Base-by-base conservation (phyloP, 139 green algal genomes). In the Asterochloris sp. region DNA sequence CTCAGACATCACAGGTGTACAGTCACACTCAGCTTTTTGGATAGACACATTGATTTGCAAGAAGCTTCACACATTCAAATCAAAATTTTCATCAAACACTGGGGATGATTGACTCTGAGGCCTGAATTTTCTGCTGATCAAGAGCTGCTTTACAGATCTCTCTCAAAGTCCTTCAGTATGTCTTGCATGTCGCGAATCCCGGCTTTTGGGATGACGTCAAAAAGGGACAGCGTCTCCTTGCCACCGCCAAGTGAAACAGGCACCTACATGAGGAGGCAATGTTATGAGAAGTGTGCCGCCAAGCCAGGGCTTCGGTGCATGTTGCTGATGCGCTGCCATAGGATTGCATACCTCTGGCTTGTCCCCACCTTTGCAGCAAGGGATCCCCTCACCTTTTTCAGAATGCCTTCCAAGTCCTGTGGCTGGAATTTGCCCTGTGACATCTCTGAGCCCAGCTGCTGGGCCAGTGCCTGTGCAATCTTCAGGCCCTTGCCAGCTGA, bases 401-500 rank as follows among this genome's bases (percentile, higher is more conserved):
- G 47, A 2, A 81, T 38, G 26, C 73, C 63, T 16, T 81, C 77
- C 13, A 81, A 27, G 12, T 26, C 26, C 61, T 24, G 26, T 16
- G 60, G 68, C 61, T 69, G 29, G 26, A 60, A 80, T 0, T 80
- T 69, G 38, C 54, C n/a, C 13, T 62, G 67, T 29, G 60, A 80
- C 24, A 80, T 80, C 13, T 73, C 77, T 9, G 62, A 26, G 24
- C 77, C 62, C 68, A 81, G 61, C 26, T 81, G 77, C 77, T 81
- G 77, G 60, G 77, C 77, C 61, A 81, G 69, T 15, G 71, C 80
- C 29, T 84, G 80, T 13, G 63, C 54, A 23, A 84, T 38, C 13
- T 84, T 84, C 21, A 84, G 23, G n/a, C 73, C 80, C 75, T 84
- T 84, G 15, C 61, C 60, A 38, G 79, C 85, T 13, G 62, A 89